These are phyloP conservation scores for Laburnicola sp. DNA, from an alignment of 2,329 filamentous ascomycete species.

Conservation along the genomic window DNA sequence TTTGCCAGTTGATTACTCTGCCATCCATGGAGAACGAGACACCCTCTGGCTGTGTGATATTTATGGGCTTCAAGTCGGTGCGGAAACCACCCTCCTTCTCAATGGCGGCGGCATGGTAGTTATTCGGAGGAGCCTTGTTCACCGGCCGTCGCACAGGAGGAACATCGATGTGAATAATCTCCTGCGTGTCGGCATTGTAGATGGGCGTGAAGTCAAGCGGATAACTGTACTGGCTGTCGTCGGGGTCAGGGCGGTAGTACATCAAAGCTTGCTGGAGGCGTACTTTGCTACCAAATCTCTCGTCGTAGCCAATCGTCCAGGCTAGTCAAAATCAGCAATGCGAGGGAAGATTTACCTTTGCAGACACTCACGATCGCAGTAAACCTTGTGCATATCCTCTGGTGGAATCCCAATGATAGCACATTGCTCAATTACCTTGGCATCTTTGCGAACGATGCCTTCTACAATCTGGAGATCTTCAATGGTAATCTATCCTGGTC, in stretches of 20 bases:
- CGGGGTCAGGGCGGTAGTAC: slow-evolving; percentile 86
- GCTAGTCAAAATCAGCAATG: slow-evolving; percentile 49
- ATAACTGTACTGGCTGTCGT: slow-evolving; percentile 88
- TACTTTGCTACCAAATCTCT: slow-evolving; percentile 77
- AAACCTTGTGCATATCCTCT: slow-evolving; percentile 91
- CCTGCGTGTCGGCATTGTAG: slow-evolving; percentile 76
- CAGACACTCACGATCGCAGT: slow-evolving; percentile 72
- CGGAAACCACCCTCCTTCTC: slow-evolving; percentile 75
- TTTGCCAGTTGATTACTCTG: slow-evolving; percentile 81
- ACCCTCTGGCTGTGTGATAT: slow-evolving; percentile 85
- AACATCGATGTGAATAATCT: slow-evolving; percentile 82
- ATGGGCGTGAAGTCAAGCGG: slow-evolving; percentile 94
- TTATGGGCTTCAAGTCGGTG: slow-evolving; percentile 79
- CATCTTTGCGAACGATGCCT: slow-evolving; percentile 71
- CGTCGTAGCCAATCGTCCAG: slow-evolving; percentile 94
- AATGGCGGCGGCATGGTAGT: slow-evolving; percentile 76
- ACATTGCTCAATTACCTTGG: slow-evolving; percentile 89
- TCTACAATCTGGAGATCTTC: slow-evolving; percentile 86
- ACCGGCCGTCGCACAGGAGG: slow-evolving; percentile 76
- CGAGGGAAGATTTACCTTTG: not conserved
- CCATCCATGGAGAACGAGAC: slow-evolving; percentile 82
- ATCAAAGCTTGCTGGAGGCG: slow-evolving; percentile 90
- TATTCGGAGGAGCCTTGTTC: slow-evolving; percentile 70
- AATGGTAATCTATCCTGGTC: slow-evolving; percentile 71
- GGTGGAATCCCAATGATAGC: slow-evolving; percentile 76